Percentiles rank a stretch among this genome's conserved stretches.
phyloP scores from a whole-genome alignment of 2,329 filamentous ascomycete species.

The Aspergillus piperis region DNA sequence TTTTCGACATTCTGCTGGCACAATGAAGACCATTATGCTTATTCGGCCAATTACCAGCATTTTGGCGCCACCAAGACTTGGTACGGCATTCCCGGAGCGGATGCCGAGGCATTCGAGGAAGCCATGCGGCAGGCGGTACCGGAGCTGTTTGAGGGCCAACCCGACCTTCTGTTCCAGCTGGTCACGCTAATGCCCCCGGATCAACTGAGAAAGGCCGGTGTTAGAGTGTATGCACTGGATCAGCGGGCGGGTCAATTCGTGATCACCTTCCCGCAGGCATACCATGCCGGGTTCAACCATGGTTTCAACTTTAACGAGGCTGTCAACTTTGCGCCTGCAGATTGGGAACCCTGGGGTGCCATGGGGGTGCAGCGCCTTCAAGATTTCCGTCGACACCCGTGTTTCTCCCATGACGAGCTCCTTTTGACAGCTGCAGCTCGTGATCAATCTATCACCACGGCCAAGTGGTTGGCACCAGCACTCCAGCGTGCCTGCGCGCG shows the following conservation, averaged over 20 bases:
- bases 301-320: slow-evolving; percentile 99
- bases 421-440: slow-evolving; percentile 85
- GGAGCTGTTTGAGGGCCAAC: slow-evolving; percentile 94
- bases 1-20: slow-evolving; percentile 99
- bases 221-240: slow-evolving; percentile 91
- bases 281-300: slow-evolving; percentile 97
- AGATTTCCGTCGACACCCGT: slow-evolving; percentile 85
- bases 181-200: slow-evolving; percentile 95
- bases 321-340: slow-evolving; percentile 91
- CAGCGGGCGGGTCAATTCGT: slow-evolving; percentile 95
- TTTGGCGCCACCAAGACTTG: slow-evolving; percentile 98
- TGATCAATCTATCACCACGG: slow-evolving; percentile 80
- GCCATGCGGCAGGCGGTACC: slow-evolving; percentile 95
- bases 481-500: slow-evolving; percentile 74
- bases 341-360: slow-evolving; percentile 93
- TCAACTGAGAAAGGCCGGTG: slow-evolving; percentile 87
- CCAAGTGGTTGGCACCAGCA: slow-evolving; percentile 92
- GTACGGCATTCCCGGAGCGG: slow-evolving; percentile 95
- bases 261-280: slow-evolving; percentile 94
- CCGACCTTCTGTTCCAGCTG: slow-evolving; percentile 91
- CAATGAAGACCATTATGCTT: slow-evolving; percentile 96
- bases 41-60: slow-evolving; percentile 97
- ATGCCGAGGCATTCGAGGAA: slow-evolving; percentile 90
- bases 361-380: slow-evolving; percentile 83
- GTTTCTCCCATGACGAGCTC: slow-evolving; percentile 95